Evolutionary conservation across 2,329 filamentous ascomycete genomes (phyloP), one percentile per base, ranked within the genome.

Genomic region (Trichoderma breve): DNA sequence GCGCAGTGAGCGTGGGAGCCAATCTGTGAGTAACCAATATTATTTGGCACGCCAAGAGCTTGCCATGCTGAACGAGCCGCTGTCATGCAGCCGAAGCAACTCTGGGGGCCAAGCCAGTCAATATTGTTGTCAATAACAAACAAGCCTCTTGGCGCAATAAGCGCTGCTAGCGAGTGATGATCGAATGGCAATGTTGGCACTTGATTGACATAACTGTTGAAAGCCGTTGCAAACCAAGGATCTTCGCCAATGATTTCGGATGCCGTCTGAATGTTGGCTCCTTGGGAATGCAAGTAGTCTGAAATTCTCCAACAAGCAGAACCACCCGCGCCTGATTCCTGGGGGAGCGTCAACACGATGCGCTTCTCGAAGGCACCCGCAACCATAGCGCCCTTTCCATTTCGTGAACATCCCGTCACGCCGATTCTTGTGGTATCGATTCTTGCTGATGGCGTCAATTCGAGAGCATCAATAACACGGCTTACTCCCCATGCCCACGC

Each of bases 401-500:
- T 69, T 30, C 55, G 55, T 8, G 66, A 69, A 14, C 66, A 69
- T 26, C 55, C 55, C 9, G 66, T 69, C 28, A 69, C 66, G 9
- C 66, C 66, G 36, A 69, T 60, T 28, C 6, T 69, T 14, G 55
- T 69, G n/a, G 66, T 61, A 34, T 69, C 55, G 21, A 69, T 61
- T 7, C 36, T 69, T 18, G 66, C 55, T 3, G 26, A 26, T 14
- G 66, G 43, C 2, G 34, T 21, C n/a, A 47, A 39, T 21, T 61
- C 36, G 24, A 69, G 66, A n/a, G 66, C 66, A 12, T 69, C 66
- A 34, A 69, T 69, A 6, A 69, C 66, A 3, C 66, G 66, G n/a
- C 66, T 69, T 5, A 69, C 66, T n/a, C 66, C 66, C 66, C 66
- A 69, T 14, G 66, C 66, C 66, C 66, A 69, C 2, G 66, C 66